phyloP scores from a whole-genome alignment of 2,329 filamentous ascomycete species.

The Claviceps lovelessii region DNA sequence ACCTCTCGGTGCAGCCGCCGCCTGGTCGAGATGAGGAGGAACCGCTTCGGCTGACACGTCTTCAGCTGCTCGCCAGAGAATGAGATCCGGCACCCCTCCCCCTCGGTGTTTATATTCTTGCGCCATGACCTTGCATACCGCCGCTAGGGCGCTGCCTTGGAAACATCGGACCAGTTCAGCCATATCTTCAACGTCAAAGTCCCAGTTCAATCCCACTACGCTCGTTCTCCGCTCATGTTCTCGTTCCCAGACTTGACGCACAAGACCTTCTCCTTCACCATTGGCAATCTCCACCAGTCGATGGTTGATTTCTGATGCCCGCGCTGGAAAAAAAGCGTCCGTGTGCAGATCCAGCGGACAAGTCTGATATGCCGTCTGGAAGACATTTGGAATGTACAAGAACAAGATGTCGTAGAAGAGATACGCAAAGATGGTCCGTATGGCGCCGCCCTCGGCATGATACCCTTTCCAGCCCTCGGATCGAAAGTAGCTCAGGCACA shows the following conservation, averaged over 20 bases:
- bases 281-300: conserved; percentile 79
- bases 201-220: conserved; percentile 86
- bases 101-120: conserved; percentile 84
- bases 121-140: conserved; percentile 83
- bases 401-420: conserved; percentile 91
- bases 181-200: conserved; percentile 65
- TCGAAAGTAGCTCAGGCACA: conserved; percentile 83
- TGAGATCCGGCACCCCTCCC: conserved; percentile 80
- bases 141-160: conserved; percentile 62
- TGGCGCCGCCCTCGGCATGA: conserved; percentile 79
- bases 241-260: conserved; percentile 52
- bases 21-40: conserved; percentile 4
- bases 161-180: conserved; percentile 69
- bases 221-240: conserved; percentile 63
- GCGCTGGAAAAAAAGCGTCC: conserved; percentile 75
- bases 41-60: neutral
- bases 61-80: conserved; percentile 55
- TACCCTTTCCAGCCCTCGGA: conserved; percentile 83
- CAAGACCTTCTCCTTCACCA: conserved; percentile 53
- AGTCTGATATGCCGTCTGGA: conserved; percentile 89
- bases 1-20: conserved; percentile 24
- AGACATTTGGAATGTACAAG: conserved; percentile 87
- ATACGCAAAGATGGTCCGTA: conserved; percentile 81
- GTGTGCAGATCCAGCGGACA: conserved; percentile 87
- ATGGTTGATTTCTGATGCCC: conserved; percentile 80